Evolutionary conservation across 2,329 filamentous ascomycete species (phyloP).

Genomic region (Paracamarosporium sp.): DNA sequence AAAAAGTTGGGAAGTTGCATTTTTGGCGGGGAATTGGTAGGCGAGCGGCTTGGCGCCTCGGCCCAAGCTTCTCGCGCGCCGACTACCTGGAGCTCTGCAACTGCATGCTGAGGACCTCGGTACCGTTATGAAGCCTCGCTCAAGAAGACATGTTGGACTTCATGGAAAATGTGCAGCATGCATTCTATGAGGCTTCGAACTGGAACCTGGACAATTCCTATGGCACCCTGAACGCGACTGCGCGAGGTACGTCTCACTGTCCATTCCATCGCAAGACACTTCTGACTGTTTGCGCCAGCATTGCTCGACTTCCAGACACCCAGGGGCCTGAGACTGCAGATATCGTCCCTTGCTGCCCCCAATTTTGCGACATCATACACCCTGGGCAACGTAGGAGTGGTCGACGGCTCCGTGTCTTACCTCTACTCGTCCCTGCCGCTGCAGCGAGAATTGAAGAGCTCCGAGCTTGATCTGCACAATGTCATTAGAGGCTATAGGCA

Average conservation of each 20-base stretch:
- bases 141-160: constrained; percentile 80
- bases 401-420: constrained; percentile 97
- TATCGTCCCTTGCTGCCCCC: constrained; percentile 89
- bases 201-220: constrained; percentile 96
- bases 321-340: constrained; percentile 79
- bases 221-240: constrained; percentile 81
- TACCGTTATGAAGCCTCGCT: constrained; percentile 29
- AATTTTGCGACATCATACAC: constrained; percentile 96
- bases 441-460: constrained; percentile 70
- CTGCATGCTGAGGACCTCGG: constrained; percentile 6
- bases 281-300: constrained; percentile 56
- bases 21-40: constrained; percentile 40
- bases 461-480: constrained; percentile 75
- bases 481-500: constrained; percentile 85
- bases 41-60: constrained; percentile 40
- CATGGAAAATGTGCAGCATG: constrained; percentile 95
- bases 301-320: constrained; percentile 90
- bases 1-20: constrained; percentile 37
- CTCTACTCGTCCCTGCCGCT: constrained; percentile 90
- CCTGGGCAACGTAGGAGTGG: constrained; percentile 84
- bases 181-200: constrained; percentile 83
- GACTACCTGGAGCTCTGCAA: not conserved
- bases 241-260: constrained; percentile 66
- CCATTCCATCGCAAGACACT: constrained; percentile 12
- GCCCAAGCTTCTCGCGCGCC: constrained; percentile 17